Evolutionary conservation across 1,284 basidiomycete genomes (phyloP).

Genomic region (Coniferiporia sulphurascens): DNA sequence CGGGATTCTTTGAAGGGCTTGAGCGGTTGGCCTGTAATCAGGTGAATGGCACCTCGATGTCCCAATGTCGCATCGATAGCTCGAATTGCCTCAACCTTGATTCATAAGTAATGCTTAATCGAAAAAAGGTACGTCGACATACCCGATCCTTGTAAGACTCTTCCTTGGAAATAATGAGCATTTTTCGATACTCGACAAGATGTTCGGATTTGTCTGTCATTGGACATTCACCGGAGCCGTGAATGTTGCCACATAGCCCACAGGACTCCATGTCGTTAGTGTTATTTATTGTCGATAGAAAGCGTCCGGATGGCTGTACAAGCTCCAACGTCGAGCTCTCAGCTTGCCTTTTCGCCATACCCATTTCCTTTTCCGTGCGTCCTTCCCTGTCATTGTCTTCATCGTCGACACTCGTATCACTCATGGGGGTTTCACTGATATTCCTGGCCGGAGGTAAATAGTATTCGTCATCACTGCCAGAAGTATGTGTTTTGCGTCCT

Average conservation of each 20-base stretch:
- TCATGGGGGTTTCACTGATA: not conserved
- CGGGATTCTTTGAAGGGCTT: slow-evolving; percentile 32
- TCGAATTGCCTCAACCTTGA: slow-evolving; percentile 55
- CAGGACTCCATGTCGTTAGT: slow-evolving; percentile 34
- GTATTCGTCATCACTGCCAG: slow-evolving; percentile 11
- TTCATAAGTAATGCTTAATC: slow-evolving; percentile 2
- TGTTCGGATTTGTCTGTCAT: slow-evolving; percentile 64
- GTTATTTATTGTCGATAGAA: slow-evolving; percentile 19
- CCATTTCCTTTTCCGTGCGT: not conserved
- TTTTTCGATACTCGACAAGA: slow-evolving; percentile 60
- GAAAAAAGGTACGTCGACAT: slow-evolving; percentile 22
- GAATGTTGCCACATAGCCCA: slow-evolving; percentile 56
- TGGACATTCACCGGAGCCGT: slow-evolving; percentile 47
- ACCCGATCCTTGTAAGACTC: slow-evolving; percentile 64
- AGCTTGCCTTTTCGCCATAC: not conserved
- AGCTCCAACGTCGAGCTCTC: slow-evolving; percentile 18
- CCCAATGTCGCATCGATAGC: slow-evolving; percentile 61
- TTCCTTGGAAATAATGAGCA: slow-evolving; percentile 54
- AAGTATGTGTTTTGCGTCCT: not conserved
- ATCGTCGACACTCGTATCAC: not conserved
- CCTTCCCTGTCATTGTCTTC: slow-evolving; percentile 15
- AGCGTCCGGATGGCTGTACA: slow-evolving; percentile 18
- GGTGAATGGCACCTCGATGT: slow-evolving; percentile 45
- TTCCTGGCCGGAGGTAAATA: slow-evolving; percentile 3
- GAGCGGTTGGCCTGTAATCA: slow-evolving; percentile 60